Base-by-base conservation (phyloP, 805 yeast species). In the Sungouiella blattae region DNA sequence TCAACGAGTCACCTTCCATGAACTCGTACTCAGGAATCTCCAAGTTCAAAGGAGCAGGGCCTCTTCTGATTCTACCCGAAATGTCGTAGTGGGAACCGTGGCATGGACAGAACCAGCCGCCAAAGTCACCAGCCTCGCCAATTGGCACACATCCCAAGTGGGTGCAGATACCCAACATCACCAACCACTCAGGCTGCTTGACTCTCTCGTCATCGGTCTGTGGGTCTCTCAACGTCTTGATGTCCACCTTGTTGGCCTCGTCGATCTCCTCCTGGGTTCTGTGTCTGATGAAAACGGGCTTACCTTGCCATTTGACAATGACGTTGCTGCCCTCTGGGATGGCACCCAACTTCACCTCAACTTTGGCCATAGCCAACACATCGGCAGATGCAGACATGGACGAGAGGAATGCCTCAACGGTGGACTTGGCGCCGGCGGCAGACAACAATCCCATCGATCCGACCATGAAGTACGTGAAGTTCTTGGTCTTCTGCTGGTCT, bases 71-170 rank as follows among this genome's bases (percentile, higher is more conserved):
- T 83, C 99, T 91, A 69, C 99, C 99, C 47, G 97, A 89, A 73
- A 94, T 94, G 73, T 93, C 98, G 72, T 93, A 93, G 71, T 94
- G 98, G 62, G 98, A 91, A 79, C 98, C 99, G 78, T 94, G 99
- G 77, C 98, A 93, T 50, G 99, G 98, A 72, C 98, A 93, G 91
- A 93, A 93, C 99, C 99, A 93, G 66, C 99, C 99, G 66, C 97
- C 98, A 57, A 78, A 93, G 70, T 93, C 99, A 73, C 99, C 99
- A 51, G 97, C 83, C 75, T 93, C 98, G 65, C 99, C 99, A 60
- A 93, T 93, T 53, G 99, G 99, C 45, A 93, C 99, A 83, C 99
- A 93, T 68, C 99, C 99, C 77, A 93, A 82, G 69, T 93, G 99
- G 52, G 99, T 93, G 78, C 99, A 93, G 67, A 93, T 91, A 73